A percentile compares a stretch with the other conserved stretches of the same genome.
These are phyloP conservation scores for Exophiala lecanii-corni DNA, from an alignment of 2,329 filamentous ascomycete genomes.

Conservation along the genomic window DNA sequence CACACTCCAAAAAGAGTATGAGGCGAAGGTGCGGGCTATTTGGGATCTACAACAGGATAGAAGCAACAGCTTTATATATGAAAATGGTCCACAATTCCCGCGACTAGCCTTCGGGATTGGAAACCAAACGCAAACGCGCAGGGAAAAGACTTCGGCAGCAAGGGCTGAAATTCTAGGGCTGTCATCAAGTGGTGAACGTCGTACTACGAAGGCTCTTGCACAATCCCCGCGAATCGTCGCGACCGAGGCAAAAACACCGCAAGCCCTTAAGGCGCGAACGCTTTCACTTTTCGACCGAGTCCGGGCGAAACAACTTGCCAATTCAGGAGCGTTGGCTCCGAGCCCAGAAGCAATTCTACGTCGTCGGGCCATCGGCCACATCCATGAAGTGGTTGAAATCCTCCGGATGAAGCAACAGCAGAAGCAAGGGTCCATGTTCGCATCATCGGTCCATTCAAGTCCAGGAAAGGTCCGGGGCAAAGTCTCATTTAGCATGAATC, in stretches of 20 bases:
- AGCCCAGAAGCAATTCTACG: constrained; percentile 56
- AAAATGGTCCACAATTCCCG: constrained; percentile 34
- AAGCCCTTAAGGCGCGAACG: constrained; percentile 35
- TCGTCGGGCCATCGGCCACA: constrained; percentile 61
- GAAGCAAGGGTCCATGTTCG: constrained; percentile 29
- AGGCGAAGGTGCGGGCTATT: constrained; percentile 40
- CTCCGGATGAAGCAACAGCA: constrained; percentile 56
- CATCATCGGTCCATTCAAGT: constrained; percentile 19
- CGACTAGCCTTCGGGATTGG: constrained; percentile 29
- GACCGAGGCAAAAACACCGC: background rate
- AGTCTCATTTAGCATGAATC: constrained; percentile 63
- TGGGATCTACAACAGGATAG: constrained; percentile 40
- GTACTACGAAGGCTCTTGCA: background rate
- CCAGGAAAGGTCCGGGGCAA: constrained; percentile 44
- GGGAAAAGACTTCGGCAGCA: constrained; percentile 17
- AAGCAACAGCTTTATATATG: constrained; percentile 23
- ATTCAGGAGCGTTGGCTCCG: constrained; percentile 43
- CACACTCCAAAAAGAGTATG: constrained; percentile 48
- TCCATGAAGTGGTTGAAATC: constrained; percentile 63
- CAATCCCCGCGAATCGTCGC: background rate
- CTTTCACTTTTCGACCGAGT: constrained; percentile 66
- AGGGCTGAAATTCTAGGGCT: constrained; percentile 20
- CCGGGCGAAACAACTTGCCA: constrained; percentile 60
- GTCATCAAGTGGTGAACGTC: constrained; percentile 9
- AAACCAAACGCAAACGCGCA: constrained; percentile 21